Base-by-base conservation (phyloP, 106 monocot species). In the Agapanthus africanus region DNA sequence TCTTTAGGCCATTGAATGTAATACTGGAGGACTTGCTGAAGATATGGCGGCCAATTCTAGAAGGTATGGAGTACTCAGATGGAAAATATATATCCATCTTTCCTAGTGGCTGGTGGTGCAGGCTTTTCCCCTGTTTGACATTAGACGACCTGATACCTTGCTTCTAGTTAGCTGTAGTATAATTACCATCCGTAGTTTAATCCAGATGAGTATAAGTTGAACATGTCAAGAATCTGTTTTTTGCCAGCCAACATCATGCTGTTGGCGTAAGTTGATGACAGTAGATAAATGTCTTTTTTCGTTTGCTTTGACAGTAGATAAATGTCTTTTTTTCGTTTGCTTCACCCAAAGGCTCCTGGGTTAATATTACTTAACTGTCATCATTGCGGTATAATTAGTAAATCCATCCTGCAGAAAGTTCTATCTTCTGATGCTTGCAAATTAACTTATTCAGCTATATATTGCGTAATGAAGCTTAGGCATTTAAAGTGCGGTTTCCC, bases 1-100 rank as follows among this genome's bases (percentile, higher is more conserved):
- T 28, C 42, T 21, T 27, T 73, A 65, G 63, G 73, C 51, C 37
- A 39, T 73, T 63, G 65, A n/a, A 26, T 11, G 16, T 37, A 16
- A 35, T 66, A 65, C 64, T 36, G 65, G 22, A 61, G 6, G 1
- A 61, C n/a, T 3, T 2, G 61, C 36, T 16, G 61, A 33, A 36
- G 56, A 4, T 19, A 36, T 13, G 1, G 18, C 19, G 7, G 61
- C 61, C 19, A 18, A 61, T 36, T 36, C n/a, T n/a, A 5, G 31
- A 61, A 61, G 61, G 61, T 61, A 61, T 61, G 61, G 36, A 36
- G 36, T 36, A 35, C 23, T 61, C 36, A 61, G 33, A 61, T 61
- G 61, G 19, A 33, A 33, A 35, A 61, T 7, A 35, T 18, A 19
- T 19, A 4, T 61, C 4, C 33, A 35, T 61, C 61, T 19, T 36